A percentile compares a stretch with the other conserved stretches of the same genome.
Evolutionary conservation across 148 eudicot genomes (phyloP).

Genomic region (Tetragonia tetragonoides): DNA sequence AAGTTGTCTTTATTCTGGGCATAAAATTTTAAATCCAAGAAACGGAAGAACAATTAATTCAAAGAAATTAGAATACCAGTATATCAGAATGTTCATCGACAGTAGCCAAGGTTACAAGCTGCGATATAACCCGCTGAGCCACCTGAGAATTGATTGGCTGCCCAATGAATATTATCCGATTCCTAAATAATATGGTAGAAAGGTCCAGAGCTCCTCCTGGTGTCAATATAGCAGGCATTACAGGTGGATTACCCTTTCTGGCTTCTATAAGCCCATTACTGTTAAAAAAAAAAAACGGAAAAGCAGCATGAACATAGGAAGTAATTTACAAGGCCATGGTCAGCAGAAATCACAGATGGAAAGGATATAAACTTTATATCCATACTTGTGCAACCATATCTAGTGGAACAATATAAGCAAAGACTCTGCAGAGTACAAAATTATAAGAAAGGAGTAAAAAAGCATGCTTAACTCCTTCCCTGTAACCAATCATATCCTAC

Average conservation of each 20-base stretch:
- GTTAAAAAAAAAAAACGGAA: constrained; percentile 30
- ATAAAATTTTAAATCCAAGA: background rate
- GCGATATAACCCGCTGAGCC: constrained; percentile 87
- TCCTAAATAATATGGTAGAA: constrained; percentile 78
- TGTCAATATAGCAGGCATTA: constrained; percentile 93
- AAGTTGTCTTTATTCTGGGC: background rate
- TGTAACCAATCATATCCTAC: background rate
- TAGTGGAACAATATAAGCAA: background rate
- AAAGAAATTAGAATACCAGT: constrained; percentile 43
- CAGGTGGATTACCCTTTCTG: constrained; percentile 61
- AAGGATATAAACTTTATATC: background rate
- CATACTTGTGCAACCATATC: background rate
- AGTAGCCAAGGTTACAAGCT: constrained; percentile 85
- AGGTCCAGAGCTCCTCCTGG: constrained; percentile 90
- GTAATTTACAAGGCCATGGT: background rate
- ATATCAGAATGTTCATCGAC: constrained; percentile 88
- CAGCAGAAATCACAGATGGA: background rate
- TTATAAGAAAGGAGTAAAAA: background rate
- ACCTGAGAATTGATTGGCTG: constrained; percentile 71
- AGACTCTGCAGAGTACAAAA: background rate
- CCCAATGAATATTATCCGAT: constrained; percentile 88
- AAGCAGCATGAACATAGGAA: background rate
- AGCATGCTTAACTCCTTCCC: background rate
- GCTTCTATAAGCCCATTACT: constrained; percentile 68
- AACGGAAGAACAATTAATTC: constrained; percentile 4